Evolutionary conservation across 139 green algal genomes (phyloP), one percentile per base, ranked within the genome.

Genomic region (Chlamydomonas sphaeroides): DNA sequence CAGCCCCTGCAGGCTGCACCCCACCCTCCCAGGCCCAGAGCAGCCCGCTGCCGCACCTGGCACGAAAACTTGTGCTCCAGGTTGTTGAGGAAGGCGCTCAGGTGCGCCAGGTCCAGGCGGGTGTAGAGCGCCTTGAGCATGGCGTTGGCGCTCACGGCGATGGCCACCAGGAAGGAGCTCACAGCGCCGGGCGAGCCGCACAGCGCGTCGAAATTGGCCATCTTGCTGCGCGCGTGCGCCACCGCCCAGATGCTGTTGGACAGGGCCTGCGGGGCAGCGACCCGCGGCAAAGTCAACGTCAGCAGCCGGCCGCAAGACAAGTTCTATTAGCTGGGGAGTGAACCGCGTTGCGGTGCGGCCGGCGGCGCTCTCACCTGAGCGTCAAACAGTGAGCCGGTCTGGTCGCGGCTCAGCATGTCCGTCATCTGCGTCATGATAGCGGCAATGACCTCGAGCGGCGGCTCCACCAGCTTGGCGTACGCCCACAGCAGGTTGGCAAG

Each of bases 241-340:
- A 91, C 83, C 32, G 89, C 89, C 89, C 89, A 93, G 15, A 90
- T 85, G 63, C 87, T 91, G 83, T 93, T 93, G n/a, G 83, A 89
- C 17, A 93, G 56, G 15, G 89, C 89, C 89, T 92, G 85, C 41
- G 28, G 23, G 56, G 26, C 18, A n/a, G n/a, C n/a, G n/a, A n/a
- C n/a, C n/a, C n/a, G n/a, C n/a, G n/a, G n/a, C n/a, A n/a, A n/a
- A n/a, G n/a, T n/a, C n/a, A n/a, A n/a, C n/a, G n/a, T n/a, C n/a
- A n/a, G n/a, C n/a, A n/a, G n/a, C n/a, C n/a, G n/a, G n/a, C n/a
- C n/a, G n/a, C n/a, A n/a, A n/a, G n/a, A n/a, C n/a, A n/a, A n/a
- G n/a, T n/a, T n/a, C n/a, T n/a, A n/a, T n/a, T n/a, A n/a, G n/a
- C n/a, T n/a, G n/a, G n/a, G n/a, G n/a, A n/a, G n/a, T n/a, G n/a